Conservation (phyloP, 768 basidiomycete species). For the Strobilomyces confusus region DNA sequence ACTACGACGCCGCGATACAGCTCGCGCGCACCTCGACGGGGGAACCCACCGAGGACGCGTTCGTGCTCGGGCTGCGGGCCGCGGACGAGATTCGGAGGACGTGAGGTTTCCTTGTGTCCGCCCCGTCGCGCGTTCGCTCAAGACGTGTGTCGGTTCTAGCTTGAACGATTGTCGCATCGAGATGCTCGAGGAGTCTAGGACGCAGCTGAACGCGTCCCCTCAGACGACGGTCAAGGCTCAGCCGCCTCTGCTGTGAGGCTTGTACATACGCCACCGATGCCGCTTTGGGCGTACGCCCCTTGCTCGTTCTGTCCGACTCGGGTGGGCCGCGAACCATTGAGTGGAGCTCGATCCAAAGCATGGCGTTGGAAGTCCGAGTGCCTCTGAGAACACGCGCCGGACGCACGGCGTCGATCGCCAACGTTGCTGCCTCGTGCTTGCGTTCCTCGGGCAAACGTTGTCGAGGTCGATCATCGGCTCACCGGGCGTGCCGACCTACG, state of each 20-base stretch:
- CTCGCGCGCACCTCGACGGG: conserved; percentile 56
- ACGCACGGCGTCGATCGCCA: conserved; percentile 39
- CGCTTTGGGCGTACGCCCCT: conserved; percentile 36
- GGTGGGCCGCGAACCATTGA: too few species aligned
- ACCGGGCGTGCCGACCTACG: conserved; percentile 23
- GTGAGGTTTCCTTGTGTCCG: conserved; percentile 31
- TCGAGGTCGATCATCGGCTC: neutral
- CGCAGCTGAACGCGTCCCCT: conserved; percentile 33
- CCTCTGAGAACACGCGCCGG: conserved; percentile 14
- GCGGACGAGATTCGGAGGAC: conserved; percentile 57
- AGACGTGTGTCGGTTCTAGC: conserved; percentile 32
- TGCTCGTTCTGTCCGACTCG: conserved; percentile 40
- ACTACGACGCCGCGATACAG: conserved; percentile 75
- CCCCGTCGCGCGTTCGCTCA: neutral
- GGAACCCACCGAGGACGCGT: conserved; percentile 68
- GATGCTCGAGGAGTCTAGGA: conserved; percentile 56
- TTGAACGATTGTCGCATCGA: conserved; percentile 62
- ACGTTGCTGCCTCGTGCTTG: conserved; percentile 30
- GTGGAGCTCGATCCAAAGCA: conserved; percentile 7
- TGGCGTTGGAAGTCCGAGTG: conserved; percentile 36
- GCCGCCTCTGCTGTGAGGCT: neutral
- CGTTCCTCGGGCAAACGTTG: conserved; percentile 48
- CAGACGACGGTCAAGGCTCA: conserved; percentile 14
- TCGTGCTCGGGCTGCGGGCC: conserved; percentile 56
- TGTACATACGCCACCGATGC: neutral